phyloP scores from a whole-genome alignment of 169 alveolate species.

The Eimeria praecox region DNA sequence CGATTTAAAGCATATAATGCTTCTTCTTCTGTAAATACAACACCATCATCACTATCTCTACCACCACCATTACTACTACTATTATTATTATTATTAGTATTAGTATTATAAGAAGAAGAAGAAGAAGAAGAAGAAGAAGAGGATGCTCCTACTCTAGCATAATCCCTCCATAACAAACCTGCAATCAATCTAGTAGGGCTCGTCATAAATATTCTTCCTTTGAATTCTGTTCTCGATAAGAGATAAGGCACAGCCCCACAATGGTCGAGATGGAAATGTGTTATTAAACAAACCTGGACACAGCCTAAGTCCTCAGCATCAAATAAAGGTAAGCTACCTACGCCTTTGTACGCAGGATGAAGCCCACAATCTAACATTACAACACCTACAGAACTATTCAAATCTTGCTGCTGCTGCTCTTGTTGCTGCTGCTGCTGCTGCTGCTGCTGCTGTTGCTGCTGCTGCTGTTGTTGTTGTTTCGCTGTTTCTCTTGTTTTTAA shows the following conservation, averaged over 20 bases:
- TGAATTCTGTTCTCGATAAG: slow-evolving; percentile 96
- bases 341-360: slow-evolving; percentile 99
- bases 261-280: slow-evolving; percentile 99
- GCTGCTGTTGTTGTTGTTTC: no score
- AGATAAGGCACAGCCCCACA: slow-evolving; percentile 99
- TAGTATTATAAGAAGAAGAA: no score
- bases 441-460: no score
- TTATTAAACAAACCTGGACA: slow-evolving; percentile 96
- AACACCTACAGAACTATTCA: no score
- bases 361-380: slow-evolving; percentile 99
- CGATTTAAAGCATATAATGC: slow-evolving; percentile 93
- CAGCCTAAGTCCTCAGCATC: slow-evolving; percentile 97
- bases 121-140: no score
- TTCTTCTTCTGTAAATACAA: slow-evolving; percentile 95
- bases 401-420: no score
- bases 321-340: slow-evolving; percentile 98
- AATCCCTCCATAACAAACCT: slow-evolving; percentile 97
- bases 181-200: slow-evolving; percentile 98
- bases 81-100: neutral
- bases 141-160: slow-evolving; percentile 87
- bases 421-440: no score
- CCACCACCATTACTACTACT: slow-evolving; percentile 33
- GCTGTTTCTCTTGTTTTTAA: no score
- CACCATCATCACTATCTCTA: slow-evolving; percentile 70
- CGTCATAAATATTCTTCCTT: slow-evolving; percentile 97